Percentiles rank a stretch among this genome's conserved stretches.
These are phyloP conservation scores for Phytophthora foliorum DNA, from an alignment of 352 stramenopile species.

Conservation along the genomic window DNA sequence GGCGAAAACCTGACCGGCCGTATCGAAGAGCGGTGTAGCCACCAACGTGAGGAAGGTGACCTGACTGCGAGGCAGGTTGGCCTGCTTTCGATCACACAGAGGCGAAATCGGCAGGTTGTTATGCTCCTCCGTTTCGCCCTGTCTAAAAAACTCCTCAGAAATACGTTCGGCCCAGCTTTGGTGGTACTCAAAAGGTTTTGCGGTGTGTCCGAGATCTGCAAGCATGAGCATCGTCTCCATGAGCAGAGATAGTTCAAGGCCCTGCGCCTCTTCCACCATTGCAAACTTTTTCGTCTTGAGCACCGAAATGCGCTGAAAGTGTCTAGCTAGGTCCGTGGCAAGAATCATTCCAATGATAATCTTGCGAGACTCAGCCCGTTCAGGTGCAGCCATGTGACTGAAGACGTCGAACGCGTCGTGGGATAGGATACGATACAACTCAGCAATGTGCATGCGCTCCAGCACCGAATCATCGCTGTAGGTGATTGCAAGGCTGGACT, in stretches of 20 bases:
- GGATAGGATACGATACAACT: slow-evolving; percentile 71
- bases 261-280: slow-evolving; percentile 52
- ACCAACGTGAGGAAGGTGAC: slow-evolving; percentile 74
- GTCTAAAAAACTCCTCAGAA: slow-evolving; percentile 74
- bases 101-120: slow-evolving; percentile 64
- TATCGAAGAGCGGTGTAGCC: slow-evolving; percentile 71
- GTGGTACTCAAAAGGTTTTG: slow-evolving; percentile 73
- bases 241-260: slow-evolving; percentile 66
- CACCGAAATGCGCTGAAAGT: slow-evolving; percentile 77
- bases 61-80: slow-evolving; percentile 72
- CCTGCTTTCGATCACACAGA: slow-evolving; percentile 66
- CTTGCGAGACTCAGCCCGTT: slow-evolving; percentile 59
- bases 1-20: slow-evolving; percentile 60
- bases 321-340: slow-evolving; percentile 77
- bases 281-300: slow-evolving; percentile 80
- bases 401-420: slow-evolving; percentile 78
- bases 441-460: slow-evolving; percentile 78
- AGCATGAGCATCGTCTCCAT: slow-evolving; percentile 86
- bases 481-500: slow-evolving; percentile 89
- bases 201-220: slow-evolving; percentile 69
- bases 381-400: slow-evolving; percentile 43
- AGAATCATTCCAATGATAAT: slow-evolving; percentile 85
- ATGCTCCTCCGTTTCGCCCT: slow-evolving; percentile 70
- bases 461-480: slow-evolving; percentile 95
- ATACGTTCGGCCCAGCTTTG: slow-evolving; percentile 70